Percentiles rank a stretch among this genome's conserved stretches.
phyloP scores from a whole-genome alignment of 2,329 filamentous ascomycete species.

The Zasmidium citrigriseum region DNA sequence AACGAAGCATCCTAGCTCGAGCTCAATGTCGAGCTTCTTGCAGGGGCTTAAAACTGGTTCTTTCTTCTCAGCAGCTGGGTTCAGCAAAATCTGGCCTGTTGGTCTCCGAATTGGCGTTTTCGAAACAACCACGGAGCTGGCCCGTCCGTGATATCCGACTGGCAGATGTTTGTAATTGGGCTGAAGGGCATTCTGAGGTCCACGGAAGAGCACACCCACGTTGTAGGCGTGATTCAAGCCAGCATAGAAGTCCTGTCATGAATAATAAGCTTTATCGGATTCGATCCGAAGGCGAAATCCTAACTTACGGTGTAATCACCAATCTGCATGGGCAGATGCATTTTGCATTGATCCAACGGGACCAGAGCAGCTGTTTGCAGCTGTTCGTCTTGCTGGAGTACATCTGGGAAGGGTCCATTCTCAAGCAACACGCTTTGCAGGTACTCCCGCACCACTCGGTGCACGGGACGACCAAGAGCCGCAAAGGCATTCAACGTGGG shows the following conservation, averaged over 20 bases:
- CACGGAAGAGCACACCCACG: constrained; percentile 71
- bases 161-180: constrained; percentile 81
- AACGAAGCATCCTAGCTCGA: constrained; percentile 77
- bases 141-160: constrained; percentile 78
- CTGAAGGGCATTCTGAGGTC: constrained; percentile 70
- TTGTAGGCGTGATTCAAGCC: constrained; percentile 77
- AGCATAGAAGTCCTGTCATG: constrained; percentile 74
- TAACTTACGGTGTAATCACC: constrained; percentile 65
- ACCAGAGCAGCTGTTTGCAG: constrained; percentile 62
- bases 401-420: constrained; percentile 59
- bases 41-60: constrained; percentile 64
- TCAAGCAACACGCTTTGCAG: constrained; percentile 67
- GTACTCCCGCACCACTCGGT: constrained; percentile 67
- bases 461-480: constrained; percentile 66
- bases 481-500: constrained; percentile 74
- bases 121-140: constrained; percentile 73
- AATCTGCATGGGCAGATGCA: constrained; percentile 74
- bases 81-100: constrained; percentile 70
- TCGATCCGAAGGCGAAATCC: background rate
- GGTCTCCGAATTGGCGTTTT: constrained; percentile 74
- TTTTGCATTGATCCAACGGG: constrained; percentile 59
- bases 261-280: background rate
- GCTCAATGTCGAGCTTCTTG: constrained; percentile 73
- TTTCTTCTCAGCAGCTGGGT: constrained; percentile 63
- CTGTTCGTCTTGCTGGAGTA: constrained; percentile 63